Base-by-base conservation (phyloP, 495 filamentous ascomycete genomes). In the Daldinia bambusicola region DNA sequence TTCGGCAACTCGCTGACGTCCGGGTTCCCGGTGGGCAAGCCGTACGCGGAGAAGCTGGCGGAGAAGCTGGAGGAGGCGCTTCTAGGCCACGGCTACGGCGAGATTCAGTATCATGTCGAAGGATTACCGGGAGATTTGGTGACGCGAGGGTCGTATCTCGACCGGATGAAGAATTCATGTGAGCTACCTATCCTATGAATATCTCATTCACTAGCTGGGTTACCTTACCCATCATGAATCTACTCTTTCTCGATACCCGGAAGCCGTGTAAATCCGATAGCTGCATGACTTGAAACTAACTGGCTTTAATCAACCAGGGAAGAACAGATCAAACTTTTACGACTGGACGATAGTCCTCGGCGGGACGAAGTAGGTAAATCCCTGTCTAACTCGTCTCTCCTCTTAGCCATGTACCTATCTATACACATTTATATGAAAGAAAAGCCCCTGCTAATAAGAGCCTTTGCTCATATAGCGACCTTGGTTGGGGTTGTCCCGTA, bases 1-100 rank as follows among this genome's bases (percentile, higher is more conserved):
- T 89, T 91, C 72, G 89, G 89, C 75, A 81, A 89, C 77, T 89
- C 86, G 45, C 83, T 91, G 26, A 90, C 88, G 9, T 79, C 79
- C 12, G 89, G 89, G 31, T 89, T 80, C 78, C 78, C 84, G 20
- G 41, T 63, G 38, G 80, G 69, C 57, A 83, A 86, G 45, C 87
- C 89, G 0, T 90, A 90, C 73, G 80, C 82, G 7, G 55, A 60
- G 13, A 78, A 62, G 60, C 67, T 85, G 37, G 60, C 63, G 60
- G 58, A 79, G 63, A 81, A 77, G 77, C 74, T 85, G 56, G 71
- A 76, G 34, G 78, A 77, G 71, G 82, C 80, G 0, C 79, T 81
- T 26, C 77, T 79, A 4, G 78, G 80, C 13, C 63, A 72, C 30
- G 37, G 53, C 12, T 67, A 61, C 20, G 22, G 75, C 34, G 62